Base-by-base conservation (phyloP, 192 early-diverging fungal species). In the Haplosporangium gracile region DNA sequence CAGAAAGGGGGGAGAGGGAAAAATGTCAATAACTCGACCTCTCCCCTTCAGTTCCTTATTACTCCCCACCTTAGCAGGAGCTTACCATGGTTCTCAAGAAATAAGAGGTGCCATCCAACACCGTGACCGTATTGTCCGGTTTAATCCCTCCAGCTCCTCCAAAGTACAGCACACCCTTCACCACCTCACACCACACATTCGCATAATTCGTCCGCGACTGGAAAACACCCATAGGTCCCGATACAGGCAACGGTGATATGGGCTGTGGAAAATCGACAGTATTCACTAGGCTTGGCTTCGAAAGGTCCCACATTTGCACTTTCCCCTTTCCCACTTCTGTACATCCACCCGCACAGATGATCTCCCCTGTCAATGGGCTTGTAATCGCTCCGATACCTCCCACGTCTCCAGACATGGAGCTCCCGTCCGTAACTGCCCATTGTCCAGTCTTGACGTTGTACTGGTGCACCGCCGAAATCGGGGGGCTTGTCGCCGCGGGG, bases 101-200 rank as follows among this genome's bases (percentile, higher is more conserved):
- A 1, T 36, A 32, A 0, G 45, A 20, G 18, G 24, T 34, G 13
- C 43, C 11, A 9, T 15, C 20, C 13, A 45, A 74, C 22, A 47
- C 9, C 2, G 45, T 32, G 26, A 74, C 29, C 11, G 24, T 29
- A 32, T 11, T 49, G 9, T 32, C 45, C 0, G 36, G n/a, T 2
- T 1, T 6, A 34, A 51, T 18, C 15, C 0, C 0, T 18, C 7
- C 36, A 55, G n/a, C 4, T 11, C 74, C 74, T 42, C 74, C 74
- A 60, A 75, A 75, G 34, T 75, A 75, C 6, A 75, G 4, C 0
- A 75, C 55, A 39, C 55, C 42, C 38, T 75, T 36, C 36, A 1
- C 0, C 36, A 4, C 15, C 5, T 9, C 22, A 0, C 8, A 63
- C 74, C 74, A 75, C 7, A 75, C 74, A 38, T 26, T 51, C 34